Evolutionary conservation across 1,139 yeast genomes (phyloP), one percentile per base, ranked within the genome.

Genomic region (Yamadazyma dushanensis): DNA sequence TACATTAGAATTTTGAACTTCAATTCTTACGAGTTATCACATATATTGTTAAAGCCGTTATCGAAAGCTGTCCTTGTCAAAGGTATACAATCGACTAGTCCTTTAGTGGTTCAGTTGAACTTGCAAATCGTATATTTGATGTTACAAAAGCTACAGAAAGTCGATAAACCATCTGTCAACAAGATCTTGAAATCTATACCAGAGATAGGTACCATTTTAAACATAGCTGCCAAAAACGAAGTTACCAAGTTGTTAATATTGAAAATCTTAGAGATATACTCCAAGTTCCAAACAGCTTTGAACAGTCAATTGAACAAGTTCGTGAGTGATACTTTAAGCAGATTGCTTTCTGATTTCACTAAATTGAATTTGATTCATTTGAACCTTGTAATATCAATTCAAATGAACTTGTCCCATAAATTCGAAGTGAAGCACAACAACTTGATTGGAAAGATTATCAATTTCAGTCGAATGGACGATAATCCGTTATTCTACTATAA

Each of bases 1-100:
- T 63, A 83, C 35, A 71, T 81, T 1, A 74, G 78, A 39, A 66
- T 85, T 8, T 68, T 85, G 11, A 70, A 69, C 29, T 51, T 83
- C 2, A 76, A 80, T 79, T 9, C 86, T 85, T 2, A 49, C 6
- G 54, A 35, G 29, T 32, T 36, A 16, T 89, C 86, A 37, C 66
- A 71, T 35, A 70, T 88, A 11, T 56, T 82, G 5, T 94, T 96
- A 11, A 64, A 79, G 1, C 79, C 88, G 0, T 51, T 89, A n/a
- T 75, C 83, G 2, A 76, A 78, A 44, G 41, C 70, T 2, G 67
- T 83, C 0, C 61, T 90, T 33, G 63, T 73, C 1, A 83, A 78
- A 47, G 76, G 87, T 36, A 57, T 89, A 25, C 70, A 69, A 24
- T 64, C 72, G 10, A 78, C 79, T 3, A 61, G 70, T n/a, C 54